Base-by-base conservation (phyloP, 768 basidiomycete species). In the Hericium alpestre region DNA sequence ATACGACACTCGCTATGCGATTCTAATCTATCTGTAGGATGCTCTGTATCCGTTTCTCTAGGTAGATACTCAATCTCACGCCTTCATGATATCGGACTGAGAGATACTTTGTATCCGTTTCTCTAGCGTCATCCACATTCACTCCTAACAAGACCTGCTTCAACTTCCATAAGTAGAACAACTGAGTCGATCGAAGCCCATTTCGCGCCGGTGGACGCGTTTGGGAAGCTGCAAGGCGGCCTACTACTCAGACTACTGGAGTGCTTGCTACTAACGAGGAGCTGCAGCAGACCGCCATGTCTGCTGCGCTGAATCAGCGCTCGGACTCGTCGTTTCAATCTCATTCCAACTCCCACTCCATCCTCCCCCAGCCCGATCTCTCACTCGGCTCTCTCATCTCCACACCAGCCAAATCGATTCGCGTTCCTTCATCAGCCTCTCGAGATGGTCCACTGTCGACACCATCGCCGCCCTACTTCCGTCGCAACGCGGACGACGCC, bases 301-400 rank as follows among this genome's bases (percentile, higher is more conserved):
- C 61, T 61, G 57, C 54, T n/a, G 48, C 56, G 6, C 50, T 56
- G 23, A 51, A 51, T 18, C 38, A 39, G 11, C 58, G 48, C 5
- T 47, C 54, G 23, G 61, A 62, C 16, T 25, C 57, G 4, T 63
- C 60, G n/a, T 52, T 52, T 20, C 62, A 58, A 18, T 62, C 59
- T 32, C 32, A 32, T 9, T 32, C 32, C 32, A 32, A 32, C 8
- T 32, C 32, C 32, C 32, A 32, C 9, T 43, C 38, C 54, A 22
- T 37, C 16, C 55, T 55, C 15, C 56, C 61, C 15, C 49, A 25
- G 15, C 61, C 61, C 10, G 65, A 66, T 53, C 51, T 66, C 32
- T 66, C 65, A 11, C 59, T 66, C 3, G 63, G 65, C 20, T 61
- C 63, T 49, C 51, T 66, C 1, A 40, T 55, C 4, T 65, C 64